phyloP scores from a whole-genome alignment of 306 rosid genomes.

The Aeschynomene evenia region DNA sequence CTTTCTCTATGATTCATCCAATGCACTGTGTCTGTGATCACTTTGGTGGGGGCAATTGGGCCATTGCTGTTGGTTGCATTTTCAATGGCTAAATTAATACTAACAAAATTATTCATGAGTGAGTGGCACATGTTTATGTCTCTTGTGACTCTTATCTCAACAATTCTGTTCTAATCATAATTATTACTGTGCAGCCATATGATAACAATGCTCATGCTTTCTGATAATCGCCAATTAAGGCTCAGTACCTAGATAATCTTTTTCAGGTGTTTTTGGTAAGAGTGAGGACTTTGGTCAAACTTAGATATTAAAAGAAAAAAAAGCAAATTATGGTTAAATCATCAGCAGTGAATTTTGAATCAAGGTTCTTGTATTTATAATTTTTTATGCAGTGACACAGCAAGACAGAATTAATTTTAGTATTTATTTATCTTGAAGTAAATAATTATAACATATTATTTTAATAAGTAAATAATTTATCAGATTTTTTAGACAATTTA shows the following conservation, averaged over 20 bases:
- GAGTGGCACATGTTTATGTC: slow-evolving; percentile 32
- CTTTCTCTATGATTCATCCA: slow-evolving; percentile 24
- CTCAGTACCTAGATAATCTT: not conserved
- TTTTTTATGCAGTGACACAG: not conserved
- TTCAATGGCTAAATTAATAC: slow-evolving; percentile 22
- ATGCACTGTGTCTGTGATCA: slow-evolving; percentile 20
- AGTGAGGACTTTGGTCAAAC: not conserved
- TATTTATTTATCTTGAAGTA: no score
- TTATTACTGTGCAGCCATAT: slow-evolving; percentile 12
- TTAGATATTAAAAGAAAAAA: not conserved
- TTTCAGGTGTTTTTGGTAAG: not conserved
- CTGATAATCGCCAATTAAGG: not conserved
- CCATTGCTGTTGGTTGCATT: slow-evolving; percentile 12
- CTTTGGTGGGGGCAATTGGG: slow-evolving; percentile 38
- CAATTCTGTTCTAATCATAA: slow-evolving; percentile 5
- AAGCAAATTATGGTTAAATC: not conserved
- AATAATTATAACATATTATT: no score
- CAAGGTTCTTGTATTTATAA: not conserved
- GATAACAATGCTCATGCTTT: slow-evolving; percentile 27
- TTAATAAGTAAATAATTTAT: no score
- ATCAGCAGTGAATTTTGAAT: not conserved
- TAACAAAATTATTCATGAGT: slow-evolving; percentile 25
- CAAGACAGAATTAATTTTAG: not conserved
- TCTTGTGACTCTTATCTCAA: slow-evolving; percentile 21
- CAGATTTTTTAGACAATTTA: no score